These are phyloP conservation scores for Sclerotinia borealis DNA, from an alignment of 2,329 filamentous ascomycete genomes.

Conservation along the genomic window DNA sequence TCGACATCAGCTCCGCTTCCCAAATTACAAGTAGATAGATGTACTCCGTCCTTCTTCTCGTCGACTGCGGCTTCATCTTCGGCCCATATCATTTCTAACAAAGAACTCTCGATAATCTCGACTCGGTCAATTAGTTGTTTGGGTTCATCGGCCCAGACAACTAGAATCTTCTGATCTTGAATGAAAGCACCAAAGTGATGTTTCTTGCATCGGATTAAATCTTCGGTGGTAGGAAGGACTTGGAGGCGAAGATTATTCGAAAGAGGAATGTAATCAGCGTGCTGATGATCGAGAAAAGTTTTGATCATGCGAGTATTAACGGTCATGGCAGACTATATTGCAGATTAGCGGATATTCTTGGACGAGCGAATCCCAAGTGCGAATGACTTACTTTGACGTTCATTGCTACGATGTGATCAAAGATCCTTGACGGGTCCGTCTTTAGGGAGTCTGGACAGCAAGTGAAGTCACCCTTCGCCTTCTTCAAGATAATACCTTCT, in stretches of 20 bases:
- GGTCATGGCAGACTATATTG: constrained; percentile 55
- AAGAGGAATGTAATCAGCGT: constrained; percentile 51
- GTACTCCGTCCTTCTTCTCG: constrained; percentile 22
- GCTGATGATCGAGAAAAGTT: constrained; percentile 47
- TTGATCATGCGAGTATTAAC: constrained; percentile 59
- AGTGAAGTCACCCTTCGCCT: constrained; percentile 43
- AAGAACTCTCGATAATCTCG: constrained; percentile 44
- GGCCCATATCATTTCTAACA: constrained; percentile 54
- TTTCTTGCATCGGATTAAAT: constrained; percentile 54
- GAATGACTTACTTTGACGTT: constrained; percentile 46
- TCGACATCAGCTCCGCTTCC: not conserved
- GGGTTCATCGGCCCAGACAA: constrained; percentile 60
- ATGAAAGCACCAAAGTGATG: constrained; percentile 63
- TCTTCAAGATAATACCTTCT: constrained; percentile 52
- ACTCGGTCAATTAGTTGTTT: constrained; percentile 48
- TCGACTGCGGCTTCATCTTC: constrained; percentile 36
- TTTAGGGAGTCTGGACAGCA: constrained; percentile 44
- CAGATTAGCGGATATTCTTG: not conserved
- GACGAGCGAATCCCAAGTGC: not conserved
- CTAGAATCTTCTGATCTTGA: constrained; percentile 48
- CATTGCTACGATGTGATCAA: constrained; percentile 41
- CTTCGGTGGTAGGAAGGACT: constrained; percentile 51
- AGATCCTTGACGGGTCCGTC: constrained; percentile 43
- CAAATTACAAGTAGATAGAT: constrained; percentile 25
- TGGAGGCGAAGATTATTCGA: constrained; percentile 53